Base-by-base conservation (phyloP, 2,329 filamentous ascomycete genomes). In the Corniculantispora saksenae region DNA sequence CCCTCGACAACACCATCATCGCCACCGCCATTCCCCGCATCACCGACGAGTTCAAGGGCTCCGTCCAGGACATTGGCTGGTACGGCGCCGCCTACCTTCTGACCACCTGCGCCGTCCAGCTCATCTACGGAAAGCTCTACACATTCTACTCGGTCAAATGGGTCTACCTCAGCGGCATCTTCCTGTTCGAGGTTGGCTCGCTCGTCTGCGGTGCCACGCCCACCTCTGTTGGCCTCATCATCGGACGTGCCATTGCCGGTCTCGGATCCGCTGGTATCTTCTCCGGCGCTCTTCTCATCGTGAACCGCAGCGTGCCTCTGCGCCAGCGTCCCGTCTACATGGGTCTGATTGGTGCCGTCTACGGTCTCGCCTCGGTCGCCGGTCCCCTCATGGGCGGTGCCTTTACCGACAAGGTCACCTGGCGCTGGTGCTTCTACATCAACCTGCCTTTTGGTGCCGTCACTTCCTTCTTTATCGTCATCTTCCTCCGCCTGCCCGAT, bases 141-240 rank as follows among this genome's bases (percentile, higher is more conserved):
- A 82, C 80, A 69, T 82, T 82, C 64, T 84, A 84, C 66, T 77
- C 81, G 61, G 78, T 80, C 67, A 83, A 83, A 82, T 63, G 84
- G 86, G 60, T 61, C 61, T 50, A 47, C 75, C 27, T 78, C 72
- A 66, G 63, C 78, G n/a, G 59, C 58, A 19, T 67, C 70, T 21
- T 69, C 35, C 63, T 80, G 32, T 79, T 80, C 45, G 77, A 79
- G 60, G 65, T 78, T 25, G 77, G 78, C 7, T 78, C 76, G 43
- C 70, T 72, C 21, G 63, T 78, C 21, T 79, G 77, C 61, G 67
- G 65, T n/a, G 67, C 64, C 3, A 66, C 67, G 6, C 66, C 66
- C 12, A 67, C 45, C 55, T 69, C 67, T 6, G 50, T 61, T n/a
- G 67, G 60, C 40, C 62, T 70, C 61, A 70, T 70, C 60, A 25